Percentiles rank a stretch among this genome's conserved stretches.
Evolutionary conservation across 352 stramenopile species (phyloP).

Genomic region (Pythium rishiriense): DNA sequence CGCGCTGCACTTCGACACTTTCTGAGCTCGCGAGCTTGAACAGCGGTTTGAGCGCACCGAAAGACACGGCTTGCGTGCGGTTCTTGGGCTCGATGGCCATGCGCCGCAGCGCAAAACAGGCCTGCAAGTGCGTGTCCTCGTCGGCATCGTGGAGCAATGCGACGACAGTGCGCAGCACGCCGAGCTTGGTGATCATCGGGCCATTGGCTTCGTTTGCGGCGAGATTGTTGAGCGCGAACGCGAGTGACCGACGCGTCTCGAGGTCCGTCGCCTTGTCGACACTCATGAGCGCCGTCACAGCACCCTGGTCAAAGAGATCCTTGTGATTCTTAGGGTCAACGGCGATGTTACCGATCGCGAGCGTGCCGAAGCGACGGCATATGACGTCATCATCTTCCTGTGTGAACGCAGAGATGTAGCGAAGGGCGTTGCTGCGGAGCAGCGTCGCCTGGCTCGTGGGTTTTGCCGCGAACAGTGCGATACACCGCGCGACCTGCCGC

Average conservation of each 20-base stretch:
- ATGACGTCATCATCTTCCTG: constrained; percentile 76
- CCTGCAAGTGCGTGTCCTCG: constrained; percentile 93
- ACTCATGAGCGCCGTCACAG: constrained; percentile 87
- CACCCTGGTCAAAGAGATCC: constrained; percentile 92
- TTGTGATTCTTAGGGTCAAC: constrained; percentile 88
- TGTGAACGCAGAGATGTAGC: constrained; percentile 87
- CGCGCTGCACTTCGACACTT: constrained; percentile 91
- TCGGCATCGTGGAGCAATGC: constrained; percentile 87
- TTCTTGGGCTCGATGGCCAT: constrained; percentile 91
- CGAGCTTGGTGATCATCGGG: constrained; percentile 80
- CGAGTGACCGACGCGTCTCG: constrained; percentile 90
- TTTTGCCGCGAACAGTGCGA: constrained; percentile 95
- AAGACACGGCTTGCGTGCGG: constrained; percentile 91
- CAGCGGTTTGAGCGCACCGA: constrained; percentile 89
- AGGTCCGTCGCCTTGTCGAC: constrained; percentile 85
- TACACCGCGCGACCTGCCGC: constrained; percentile 89
- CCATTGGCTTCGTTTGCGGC: constrained; percentile 92
- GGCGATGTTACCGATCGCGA: constrained; percentile 92
- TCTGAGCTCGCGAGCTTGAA: constrained; percentile 85
- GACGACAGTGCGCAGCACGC: constrained; percentile 85
- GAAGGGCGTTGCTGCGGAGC: constrained; percentile 82
- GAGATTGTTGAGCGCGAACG: constrained; percentile 95
- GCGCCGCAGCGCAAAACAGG: constrained; percentile 90
- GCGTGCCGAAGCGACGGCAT: constrained; percentile 89
- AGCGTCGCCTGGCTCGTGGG: constrained; percentile 88